Evolutionary conservation across 345 rosid genomes (phyloP), one percentile per base, ranked within the genome.

Genomic region (Eucalyptus coolabah): DNA sequence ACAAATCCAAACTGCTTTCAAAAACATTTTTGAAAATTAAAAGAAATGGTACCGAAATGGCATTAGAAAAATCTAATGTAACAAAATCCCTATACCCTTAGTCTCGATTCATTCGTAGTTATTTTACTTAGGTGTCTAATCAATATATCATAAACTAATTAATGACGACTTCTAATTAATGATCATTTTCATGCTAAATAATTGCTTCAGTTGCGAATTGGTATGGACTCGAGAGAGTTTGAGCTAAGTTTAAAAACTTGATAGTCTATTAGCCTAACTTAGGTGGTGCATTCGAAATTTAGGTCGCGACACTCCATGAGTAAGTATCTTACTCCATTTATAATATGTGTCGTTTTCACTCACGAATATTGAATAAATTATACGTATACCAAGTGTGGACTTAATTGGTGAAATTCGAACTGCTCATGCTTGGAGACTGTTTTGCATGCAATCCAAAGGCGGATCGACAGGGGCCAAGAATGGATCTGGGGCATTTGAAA

Each of bases 41-140:
- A 47, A 47, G 0, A 49, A 49, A 49, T 12, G 12, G 13, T 47
- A 12, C 15, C 50, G 50, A 49, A 49, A 12, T 0, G 14, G 15
- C 1, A 49, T 12, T 49, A 47, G 13, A 47, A 13, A 47, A 47
- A 47, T 47, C 0, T 47, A 47, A 47, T 47, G 13, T 47, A 47
- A 49, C 15, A 0, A 49, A 49, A 12, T 49, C 15, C 5, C 0
- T 1, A 0, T 49, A 49, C 5, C 14, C 1, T 49, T 49, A 12
- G 14, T 45, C 12, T 45, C 12, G 4, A 0, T 45, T 45, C 12
- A 11, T 45, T 45, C 49, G 12, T 45, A 45, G 5, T 49, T 49
- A 49, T 49, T 49, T 49, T 49, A 49, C 6, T 49, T 49, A 12
- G 2, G 50, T 12, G 5, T 49, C 50, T 49, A 49, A 49, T 49